Evolutionary conservation across 2,329 filamentous ascomycete genomes (phyloP), one percentile per base, ranked within the genome.

Genomic region (Cercospora sp.): DNA sequence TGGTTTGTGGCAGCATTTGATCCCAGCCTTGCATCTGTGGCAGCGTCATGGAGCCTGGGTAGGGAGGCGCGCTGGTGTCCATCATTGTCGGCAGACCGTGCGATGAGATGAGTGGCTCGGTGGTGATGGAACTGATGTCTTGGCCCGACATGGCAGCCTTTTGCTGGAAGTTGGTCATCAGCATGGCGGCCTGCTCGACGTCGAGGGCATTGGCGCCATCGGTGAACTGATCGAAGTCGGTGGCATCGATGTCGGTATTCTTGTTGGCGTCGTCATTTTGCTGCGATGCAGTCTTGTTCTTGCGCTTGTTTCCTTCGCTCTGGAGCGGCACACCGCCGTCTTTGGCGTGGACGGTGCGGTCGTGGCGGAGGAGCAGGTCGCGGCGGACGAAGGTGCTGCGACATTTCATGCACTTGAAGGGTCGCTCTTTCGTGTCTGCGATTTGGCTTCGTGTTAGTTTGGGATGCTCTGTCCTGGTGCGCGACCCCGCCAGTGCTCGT

Each of bases 361-460:
- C 95, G 84, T 99, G 95, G 80, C 95, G 91, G 74, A 99, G 89
- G 63, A 99, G 89, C 71, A 99, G 87, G 83, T 99, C 95, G 82
- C 95, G 92, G 80, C 95, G 92, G 76, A 99, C 95, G 80, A 99
- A 99, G 70, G 95, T 99, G 85, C 94, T 97, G 78, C 94, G 88
- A 82, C 95, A 99, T 84, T 99, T 99, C 84, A 93, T 87, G 83
- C 95, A 99, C 81, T 98, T 98, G 87, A 99, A 99, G 42, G 95
- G 95, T 71, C 95, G 90, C 82, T 98, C 95, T 83, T 99, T 99
- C 72, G 95, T 99, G 82, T 98, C 94, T 98, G 81, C 69, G 66
- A 64, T 23, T 51, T 42, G 60, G 26, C 45, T 23, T 61, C 28
- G 28, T 13, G 66, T 67, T 55, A 69, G 68, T 62, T 36, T 51